A percentile compares a stretch with the other conserved stretches of the same genome.
Conservation (phyloP, 495 filamentous ascomycete species). For the Lasiosphaeria hispida region DNA sequence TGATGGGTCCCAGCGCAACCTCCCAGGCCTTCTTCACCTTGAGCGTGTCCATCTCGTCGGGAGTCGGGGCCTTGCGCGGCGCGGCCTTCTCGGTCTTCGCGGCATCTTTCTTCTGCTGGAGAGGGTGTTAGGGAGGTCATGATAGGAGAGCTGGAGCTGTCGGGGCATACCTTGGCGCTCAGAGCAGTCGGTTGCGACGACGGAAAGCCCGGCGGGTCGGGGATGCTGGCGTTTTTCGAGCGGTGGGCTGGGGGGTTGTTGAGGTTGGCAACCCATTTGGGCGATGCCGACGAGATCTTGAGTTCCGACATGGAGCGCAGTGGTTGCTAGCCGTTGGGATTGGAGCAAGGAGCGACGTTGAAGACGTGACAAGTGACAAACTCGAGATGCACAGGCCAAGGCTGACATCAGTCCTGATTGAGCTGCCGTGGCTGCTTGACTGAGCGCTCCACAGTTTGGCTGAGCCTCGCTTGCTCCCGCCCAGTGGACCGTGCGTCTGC, state of each 20-base stretch:
- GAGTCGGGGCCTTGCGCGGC: constrained; percentile 56
- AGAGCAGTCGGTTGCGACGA: constrained; percentile 43
- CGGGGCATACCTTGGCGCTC: constrained; percentile 52
- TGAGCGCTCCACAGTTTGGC: not conserved
- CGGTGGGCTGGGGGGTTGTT: constrained; percentile 59
- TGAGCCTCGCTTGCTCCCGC: constrained; percentile 15
- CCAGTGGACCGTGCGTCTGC: constrained; percentile 11
- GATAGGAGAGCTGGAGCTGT: not conserved
- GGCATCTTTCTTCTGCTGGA: constrained; percentile 40
- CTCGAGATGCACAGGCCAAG: no score
- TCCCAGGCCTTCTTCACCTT: constrained; percentile 99
- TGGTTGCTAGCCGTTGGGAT: not conserved
- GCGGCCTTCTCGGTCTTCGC: constrained; percentile 43
- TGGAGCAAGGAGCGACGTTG: not conserved
- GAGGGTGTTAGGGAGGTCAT: not conserved
- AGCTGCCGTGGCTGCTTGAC: constrained; percentile 16
- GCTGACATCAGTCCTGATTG: constrained; percentile 22
- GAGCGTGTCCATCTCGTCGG: constrained; percentile 84
- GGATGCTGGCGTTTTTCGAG: constrained; percentile 60
- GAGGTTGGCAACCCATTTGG: constrained; percentile 79
- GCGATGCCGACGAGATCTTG: constrained; percentile 35
- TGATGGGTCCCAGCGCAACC: constrained; percentile 88
- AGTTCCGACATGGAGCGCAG: constrained; percentile 22
- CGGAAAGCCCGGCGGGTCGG: constrained; percentile 86
- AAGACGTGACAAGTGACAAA: constrained; percentile 1